phyloP scores from a whole-genome alignment of 371 early-diverging fungal genomes.

The Mycotypha africana region DNA sequence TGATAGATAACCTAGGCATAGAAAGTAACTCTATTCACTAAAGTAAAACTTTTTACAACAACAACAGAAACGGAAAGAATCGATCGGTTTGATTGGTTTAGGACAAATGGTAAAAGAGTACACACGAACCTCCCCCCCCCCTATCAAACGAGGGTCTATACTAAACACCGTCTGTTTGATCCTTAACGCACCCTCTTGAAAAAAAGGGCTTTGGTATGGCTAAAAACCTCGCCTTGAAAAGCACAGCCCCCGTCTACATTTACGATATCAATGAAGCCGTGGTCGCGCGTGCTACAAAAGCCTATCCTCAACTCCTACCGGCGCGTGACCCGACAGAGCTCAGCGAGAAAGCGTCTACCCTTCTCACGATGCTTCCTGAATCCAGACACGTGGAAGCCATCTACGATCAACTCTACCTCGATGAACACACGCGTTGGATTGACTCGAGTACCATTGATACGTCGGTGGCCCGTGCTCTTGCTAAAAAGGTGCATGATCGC shows the following conservation, averaged over 20 bases:
- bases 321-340: constrained; percentile 65
- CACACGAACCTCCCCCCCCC: too few species aligned
- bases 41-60: too few species aligned
- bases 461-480: constrained; percentile 61
- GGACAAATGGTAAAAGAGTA: constrained; percentile 81
- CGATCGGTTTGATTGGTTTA: constrained; percentile 90
- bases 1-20: too few species aligned
- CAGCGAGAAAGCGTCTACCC: constrained; percentile 64
- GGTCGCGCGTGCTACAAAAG: constrained; percentile 43
- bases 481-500: constrained; percentile 45
- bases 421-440: constrained; percentile 56
- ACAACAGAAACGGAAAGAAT: constrained; percentile 28
- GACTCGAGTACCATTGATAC: constrained; percentile 95
- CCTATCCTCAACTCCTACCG: constrained; percentile 40
- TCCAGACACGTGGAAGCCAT: constrained; percentile 74
- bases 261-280: constrained; percentile 66
- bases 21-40: too few species aligned
- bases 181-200: too few species aligned
- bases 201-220: constrained; percentile 86
- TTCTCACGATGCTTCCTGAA: constrained; percentile 94
- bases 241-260: constrained; percentile 53
- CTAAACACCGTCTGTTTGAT: neutral
- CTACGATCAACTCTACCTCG: constrained; percentile 60
- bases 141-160: too few species aligned
- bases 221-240: constrained; percentile 70